A percentile compares a stretch with the other conserved stretches of the same genome.
phyloP scores from a whole-genome alignment of 139 green algal species.

The Tetratostichococcus sp. region DNA sequence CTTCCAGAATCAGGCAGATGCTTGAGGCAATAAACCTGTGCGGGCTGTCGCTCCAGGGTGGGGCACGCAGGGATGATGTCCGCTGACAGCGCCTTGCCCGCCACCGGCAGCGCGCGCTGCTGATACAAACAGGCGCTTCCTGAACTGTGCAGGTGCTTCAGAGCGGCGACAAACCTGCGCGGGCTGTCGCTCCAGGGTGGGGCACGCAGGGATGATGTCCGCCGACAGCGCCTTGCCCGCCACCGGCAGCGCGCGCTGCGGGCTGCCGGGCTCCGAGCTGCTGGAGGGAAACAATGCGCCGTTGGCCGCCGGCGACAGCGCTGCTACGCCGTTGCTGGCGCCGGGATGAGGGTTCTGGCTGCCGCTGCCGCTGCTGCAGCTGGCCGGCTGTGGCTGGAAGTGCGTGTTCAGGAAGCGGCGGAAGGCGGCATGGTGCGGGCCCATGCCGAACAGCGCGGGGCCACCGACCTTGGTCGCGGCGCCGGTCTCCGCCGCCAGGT shows the following conservation, averaged over 20 bases:
- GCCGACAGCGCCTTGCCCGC: neutral
- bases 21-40: too few species aligned
- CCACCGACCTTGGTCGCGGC: neutral
- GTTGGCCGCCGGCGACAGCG: neutral
- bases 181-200: too few species aligned
- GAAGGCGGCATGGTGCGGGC: neutral
- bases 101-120: too few species aligned
- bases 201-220: neutral
- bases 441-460: neutral
- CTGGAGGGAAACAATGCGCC: neutral
- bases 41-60: too few species aligned
- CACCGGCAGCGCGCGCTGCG: neutral
- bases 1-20: too few species aligned
- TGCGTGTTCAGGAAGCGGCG: neutral
- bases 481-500: neutral
- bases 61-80: too few species aligned
- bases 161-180: too few species aligned
- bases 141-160: too few species aligned
- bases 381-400: neutral
- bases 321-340: too few species aligned
- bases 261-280: neutral
- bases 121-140: too few species aligned
- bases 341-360: neutral
- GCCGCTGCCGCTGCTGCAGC: too few species aligned
- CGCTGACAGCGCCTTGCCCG: too few species aligned